phyloP scores from a whole-genome alignment of 352 stramenopile genomes.

The Phytophthora foliorum region DNA sequence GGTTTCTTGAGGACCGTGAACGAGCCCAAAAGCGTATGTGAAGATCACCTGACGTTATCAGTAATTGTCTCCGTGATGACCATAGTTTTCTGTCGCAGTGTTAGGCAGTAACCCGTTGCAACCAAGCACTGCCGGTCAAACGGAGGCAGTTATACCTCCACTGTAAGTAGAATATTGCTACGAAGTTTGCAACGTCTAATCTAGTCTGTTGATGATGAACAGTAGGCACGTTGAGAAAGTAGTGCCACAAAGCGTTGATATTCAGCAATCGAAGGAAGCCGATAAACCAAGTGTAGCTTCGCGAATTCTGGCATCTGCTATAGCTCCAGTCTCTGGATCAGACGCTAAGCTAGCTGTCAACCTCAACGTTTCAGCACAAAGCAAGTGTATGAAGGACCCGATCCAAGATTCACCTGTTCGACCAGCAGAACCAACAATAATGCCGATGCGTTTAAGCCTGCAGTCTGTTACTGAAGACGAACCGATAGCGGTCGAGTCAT shows the following conservation, averaged over 20 bases:
- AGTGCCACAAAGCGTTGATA: background rate
- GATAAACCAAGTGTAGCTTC: constrained; percentile 30
- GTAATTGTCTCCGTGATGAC: background rate
- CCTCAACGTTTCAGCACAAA: background rate
- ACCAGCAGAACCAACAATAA: constrained; percentile 9
- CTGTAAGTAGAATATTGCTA: constrained; percentile 18
- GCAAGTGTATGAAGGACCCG: background rate
- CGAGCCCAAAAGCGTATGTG: constrained; percentile 26
- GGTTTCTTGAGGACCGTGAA: constrained; percentile 44
- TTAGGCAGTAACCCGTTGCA: background rate
- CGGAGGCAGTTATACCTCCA: constrained; percentile 1
- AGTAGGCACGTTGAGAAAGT: constrained; percentile 15
- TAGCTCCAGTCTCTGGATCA: background rate
- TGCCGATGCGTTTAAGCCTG: background rate
- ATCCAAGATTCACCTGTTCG: constrained; percentile 5
- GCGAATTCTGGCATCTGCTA: constrained; percentile 25
- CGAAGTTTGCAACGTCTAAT: background rate
- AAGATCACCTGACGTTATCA: background rate
- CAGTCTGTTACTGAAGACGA: constrained; percentile 20
- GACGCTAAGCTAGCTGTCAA: background rate
- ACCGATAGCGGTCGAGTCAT: background rate
- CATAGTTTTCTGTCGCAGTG: constrained; percentile 1
- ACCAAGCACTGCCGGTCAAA: background rate
- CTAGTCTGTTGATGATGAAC: background rate
- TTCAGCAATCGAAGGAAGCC: constrained; percentile 1